Base-by-base conservation (phyloP, 2,329 filamentous ascomycete genomes). In the Trichophyton verrucosum region DNA sequence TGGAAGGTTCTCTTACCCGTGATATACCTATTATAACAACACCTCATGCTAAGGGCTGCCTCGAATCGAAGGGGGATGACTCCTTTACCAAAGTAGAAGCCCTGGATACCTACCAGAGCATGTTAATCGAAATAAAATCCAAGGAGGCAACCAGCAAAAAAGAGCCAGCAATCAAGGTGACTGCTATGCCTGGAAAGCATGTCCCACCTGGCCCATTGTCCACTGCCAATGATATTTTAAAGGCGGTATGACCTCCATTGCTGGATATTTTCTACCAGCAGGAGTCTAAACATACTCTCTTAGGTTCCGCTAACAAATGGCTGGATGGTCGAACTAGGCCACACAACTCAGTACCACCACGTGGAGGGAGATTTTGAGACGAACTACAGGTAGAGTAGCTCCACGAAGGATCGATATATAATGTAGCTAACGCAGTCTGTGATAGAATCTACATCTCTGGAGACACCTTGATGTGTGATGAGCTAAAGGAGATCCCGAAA, bases 141-240 rank as follows among this genome's bases (percentile, higher is more conserved):
- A 11, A 33, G 1, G 53, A 58, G 3, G 33, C 60, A 1, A 38
- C 60, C n/a, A 62, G 8, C 57, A 55, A 60, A 2, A 73, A 65
- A 22, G 64, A 64, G 22, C 75, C 80, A 0, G 74, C 74, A 5
- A 73, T 86, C 47, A 82, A 81, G 65, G 76, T 86, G 20, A 85
- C 81, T 0, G 84, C 76, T 1, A 84, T 83, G 80, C 85, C 84
- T 0, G 85, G 82, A 1, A 85, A 86, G 67, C 84, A 87, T 67
- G 79, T 87, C 3, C 78, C 80, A 0, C 73, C 20, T 67, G 75
- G 73, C 0, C 66, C 80, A 1, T 65, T 74, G 17, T 69, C 74
- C 13, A 75, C 72, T 15, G 61, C 72, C 51, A 82, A 82, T 66
- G 75, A 80, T 30, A 55, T 78, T 7, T 72, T 80, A n/a, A 66